Evolutionary conservation across 2,329 filamentous ascomycete genomes (phyloP), one percentile per base, ranked within the genome.

Genomic region (Verticillium zaregamsianum): DNA sequence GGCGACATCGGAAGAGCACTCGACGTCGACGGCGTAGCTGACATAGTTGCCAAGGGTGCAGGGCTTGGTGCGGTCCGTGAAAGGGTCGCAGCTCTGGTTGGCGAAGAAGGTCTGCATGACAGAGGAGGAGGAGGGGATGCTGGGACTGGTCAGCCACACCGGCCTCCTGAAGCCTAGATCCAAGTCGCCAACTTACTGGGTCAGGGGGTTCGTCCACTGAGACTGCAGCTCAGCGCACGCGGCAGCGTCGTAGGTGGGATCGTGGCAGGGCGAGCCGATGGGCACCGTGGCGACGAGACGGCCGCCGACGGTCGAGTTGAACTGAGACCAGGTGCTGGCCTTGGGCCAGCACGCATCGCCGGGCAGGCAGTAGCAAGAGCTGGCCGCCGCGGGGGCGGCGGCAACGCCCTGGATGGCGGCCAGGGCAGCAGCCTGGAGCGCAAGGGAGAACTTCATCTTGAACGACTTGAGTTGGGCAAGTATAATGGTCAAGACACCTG

Each of bases 331-430:
- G 5, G 72, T 68, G 1, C 66, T 56, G 0, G 65, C n/a, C 0
- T 72, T 71, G 0, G 86, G 86, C 84, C 86, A 89, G 67, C 77
- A 80, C 0, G 65, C 14, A 59, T 87, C 82, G 14, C 78, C 79
- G 0, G 85, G 84, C 39, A 81, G 75, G 70, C 77, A 80, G n/a
- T 76, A 75, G 66, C 80, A 83, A 40, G 20, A 57, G 23, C 57
- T 40, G 61, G 62, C 45, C 57, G 62, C 37, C 57, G 63, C 57
- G 52, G 63, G 55, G 4, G 62, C 62, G 28, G 59, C 60, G 14
- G 58, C 52, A 28, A 37, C 61, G 12, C 61, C 17, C 56, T 58
- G 37, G 28, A 45, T 39, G 40, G 63, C 63, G 52, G 60, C 62
- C 63, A 65, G 64, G 63, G 60, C 54, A 60, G 58, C 60, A 60